Evolutionary conservation across 306 rosid species (phyloP).

Genomic region (Benincasa hispida): DNA sequence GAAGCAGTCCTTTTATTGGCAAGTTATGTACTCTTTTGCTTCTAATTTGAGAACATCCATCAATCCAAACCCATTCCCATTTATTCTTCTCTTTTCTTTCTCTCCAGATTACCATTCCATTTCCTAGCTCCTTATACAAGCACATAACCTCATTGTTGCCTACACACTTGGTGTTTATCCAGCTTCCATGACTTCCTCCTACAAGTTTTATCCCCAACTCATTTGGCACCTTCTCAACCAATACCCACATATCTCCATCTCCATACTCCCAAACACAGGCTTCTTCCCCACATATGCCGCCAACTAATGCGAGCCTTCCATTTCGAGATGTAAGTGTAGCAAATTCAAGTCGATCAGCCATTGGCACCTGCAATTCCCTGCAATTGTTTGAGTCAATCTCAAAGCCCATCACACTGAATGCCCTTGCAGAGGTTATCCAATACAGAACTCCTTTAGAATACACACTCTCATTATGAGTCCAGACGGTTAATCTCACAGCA

Average conservation of each 20-base stretch:
- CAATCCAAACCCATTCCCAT: slow-evolving; percentile 67
- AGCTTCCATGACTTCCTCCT: slow-evolving; percentile 30
- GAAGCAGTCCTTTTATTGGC: slow-evolving; percentile 42
- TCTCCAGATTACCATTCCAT: slow-evolving; percentile 53
- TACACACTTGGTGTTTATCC: slow-evolving; percentile 55
- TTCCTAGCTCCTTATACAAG: slow-evolving; percentile 44
- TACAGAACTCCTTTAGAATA: slow-evolving; percentile 29
- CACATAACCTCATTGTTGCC: slow-evolving; percentile 32
- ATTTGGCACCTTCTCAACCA: slow-evolving; percentile 38
- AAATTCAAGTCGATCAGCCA: slow-evolving; percentile 53
- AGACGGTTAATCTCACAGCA: slow-evolving; percentile 60
- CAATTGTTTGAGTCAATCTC: slow-evolving; percentile 28
- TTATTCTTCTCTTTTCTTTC: slow-evolving; percentile 6
- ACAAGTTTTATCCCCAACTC: slow-evolving; percentile 39
- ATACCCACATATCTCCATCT: slow-evolving; percentile 32
- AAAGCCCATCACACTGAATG: slow-evolving; percentile 41
- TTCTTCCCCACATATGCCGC: slow-evolving; percentile 31
- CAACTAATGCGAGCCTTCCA: slow-evolving; percentile 34
- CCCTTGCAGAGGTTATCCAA: slow-evolving; percentile 74
- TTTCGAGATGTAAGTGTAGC: slow-evolving; percentile 39
- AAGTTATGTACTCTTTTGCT: slow-evolving; percentile 30
- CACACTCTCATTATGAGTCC: slow-evolving; percentile 70
- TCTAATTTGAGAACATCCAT: slow-evolving; percentile 30
- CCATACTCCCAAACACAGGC: slow-evolving; percentile 48
- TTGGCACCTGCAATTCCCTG: slow-evolving; percentile 47